Percentiles rank a stretch among this genome's conserved stretches.
Conservation (phyloP, 2,329 filamentous ascomycete genomes). For the Microdochium nivale region DNA sequence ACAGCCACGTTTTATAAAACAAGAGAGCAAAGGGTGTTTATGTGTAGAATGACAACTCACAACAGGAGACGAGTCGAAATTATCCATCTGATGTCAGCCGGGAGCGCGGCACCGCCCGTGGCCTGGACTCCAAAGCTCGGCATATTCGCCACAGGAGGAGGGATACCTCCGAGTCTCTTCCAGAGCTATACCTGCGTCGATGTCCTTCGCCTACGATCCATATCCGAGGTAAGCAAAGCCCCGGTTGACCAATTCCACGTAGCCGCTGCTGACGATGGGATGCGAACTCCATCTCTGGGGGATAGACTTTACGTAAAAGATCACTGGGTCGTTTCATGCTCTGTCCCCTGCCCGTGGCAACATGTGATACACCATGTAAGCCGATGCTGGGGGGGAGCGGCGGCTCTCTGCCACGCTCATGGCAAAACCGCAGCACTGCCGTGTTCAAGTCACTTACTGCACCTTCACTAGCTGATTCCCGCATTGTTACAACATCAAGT, state of each 20-base stretch:
- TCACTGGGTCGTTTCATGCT: too few relatives aligned
- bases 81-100: neutral
- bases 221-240: neutral
- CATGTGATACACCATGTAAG: too few relatives aligned
- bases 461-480: too few relatives aligned
- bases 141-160: neutral
- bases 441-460: too few relatives aligned
- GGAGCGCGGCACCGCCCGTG: too few relatives aligned
- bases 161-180: neutral
- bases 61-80: neutral
- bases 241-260: neutral
- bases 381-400: too few relatives aligned
- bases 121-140: neutral
- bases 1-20: neutral
- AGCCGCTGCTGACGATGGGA: neutral
- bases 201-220: neutral
- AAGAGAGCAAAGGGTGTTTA: neutral
- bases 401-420: too few relatives aligned
- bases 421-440: too few relatives aligned
- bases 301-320: neutral
- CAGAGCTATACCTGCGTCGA: neutral
- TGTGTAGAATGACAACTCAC: neutral
- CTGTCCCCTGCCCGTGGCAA: too few relatives aligned
- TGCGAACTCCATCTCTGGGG: neutral
- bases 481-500: too few relatives aligned